phyloP scores from a whole-genome alignment of 306 rosid species.

The Leucaena leucocephala region DNA sequence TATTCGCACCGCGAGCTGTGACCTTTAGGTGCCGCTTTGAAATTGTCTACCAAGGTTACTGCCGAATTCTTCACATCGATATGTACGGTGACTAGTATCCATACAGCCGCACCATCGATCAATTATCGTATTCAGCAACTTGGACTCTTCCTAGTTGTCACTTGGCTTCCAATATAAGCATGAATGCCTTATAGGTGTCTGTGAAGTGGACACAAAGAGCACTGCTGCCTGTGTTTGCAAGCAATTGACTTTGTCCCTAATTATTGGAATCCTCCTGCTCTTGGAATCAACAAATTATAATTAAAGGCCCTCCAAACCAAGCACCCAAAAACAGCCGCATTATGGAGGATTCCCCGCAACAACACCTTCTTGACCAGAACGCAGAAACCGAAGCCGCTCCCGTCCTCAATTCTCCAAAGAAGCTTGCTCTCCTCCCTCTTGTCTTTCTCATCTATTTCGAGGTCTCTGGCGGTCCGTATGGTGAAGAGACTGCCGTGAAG shows the following conservation, averaged over 20 bases:
- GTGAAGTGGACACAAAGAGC: not conserved
- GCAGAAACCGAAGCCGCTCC: not conserved
- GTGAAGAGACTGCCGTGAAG: conserved; percentile 40
- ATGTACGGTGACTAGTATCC: not conserved
- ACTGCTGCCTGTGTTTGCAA: not conserved
- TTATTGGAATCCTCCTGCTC: not conserved
- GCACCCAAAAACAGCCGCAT: not conserved
- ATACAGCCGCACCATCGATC: not conserved
- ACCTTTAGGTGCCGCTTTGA: not conserved
- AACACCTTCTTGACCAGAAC: not conserved
- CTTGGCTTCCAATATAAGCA: not conserved
- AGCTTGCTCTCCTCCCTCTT: conserved; percentile 43
- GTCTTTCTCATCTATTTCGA: conserved; percentile 54
- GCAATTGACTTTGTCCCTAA: not conserved
- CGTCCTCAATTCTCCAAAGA: conserved; percentile 31
- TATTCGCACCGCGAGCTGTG: not conserved
- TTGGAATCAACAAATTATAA: not conserved
- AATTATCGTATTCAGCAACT: not conserved
- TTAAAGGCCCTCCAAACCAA: not conserved
- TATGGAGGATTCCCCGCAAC: not conserved
- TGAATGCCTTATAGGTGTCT: not conserved
- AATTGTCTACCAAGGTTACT: not conserved
- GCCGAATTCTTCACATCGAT: not conserved
- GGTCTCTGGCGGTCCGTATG: conserved; percentile 49
- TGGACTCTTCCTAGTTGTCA: not conserved